These are phyloP conservation scores for Eimeria mitis DNA, from an alignment of 169 alveolate species.

Conservation along the genomic window DNA sequence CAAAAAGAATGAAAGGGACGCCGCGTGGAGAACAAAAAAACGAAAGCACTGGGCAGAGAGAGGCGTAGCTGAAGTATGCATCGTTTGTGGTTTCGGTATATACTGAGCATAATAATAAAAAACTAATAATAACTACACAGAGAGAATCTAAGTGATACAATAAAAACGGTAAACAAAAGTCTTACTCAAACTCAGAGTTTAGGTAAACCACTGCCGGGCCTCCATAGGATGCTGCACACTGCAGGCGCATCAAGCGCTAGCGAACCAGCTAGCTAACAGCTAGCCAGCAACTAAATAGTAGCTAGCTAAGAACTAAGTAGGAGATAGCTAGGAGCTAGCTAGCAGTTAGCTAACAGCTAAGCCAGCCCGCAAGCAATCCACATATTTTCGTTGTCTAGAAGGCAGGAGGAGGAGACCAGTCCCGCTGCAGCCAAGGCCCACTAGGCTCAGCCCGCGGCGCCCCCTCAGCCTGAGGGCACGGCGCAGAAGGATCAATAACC, in stretches of 20 bases:
- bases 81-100: too few relatives aligned
- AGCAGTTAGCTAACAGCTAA: too few relatives aligned
- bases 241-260: background rate
- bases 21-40: too few relatives aligned
- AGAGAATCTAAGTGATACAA: background rate
- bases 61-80: too few relatives aligned
- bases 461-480: background rate
- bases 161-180: too few relatives aligned
- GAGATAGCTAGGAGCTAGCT: too few relatives aligned
- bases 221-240: background rate
- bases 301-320: too few relatives aligned
- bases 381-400: background rate
- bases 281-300: background rate
- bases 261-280: background rate
- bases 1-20: too few relatives aligned
- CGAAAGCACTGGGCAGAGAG: too few relatives aligned
- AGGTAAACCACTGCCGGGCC: background rate
- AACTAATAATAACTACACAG: background rate
- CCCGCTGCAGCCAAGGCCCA: background rate
- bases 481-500: background rate
- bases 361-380: too few relatives aligned
- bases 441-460: background rate
- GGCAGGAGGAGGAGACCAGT: background rate
- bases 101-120: too few relatives aligned
- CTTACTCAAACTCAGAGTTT: background rate